Evolutionary conservation across 140 eudicot genomes (phyloP), one percentile per base, ranked within the genome.

Genomic region (Oenanthe javanica): DNA sequence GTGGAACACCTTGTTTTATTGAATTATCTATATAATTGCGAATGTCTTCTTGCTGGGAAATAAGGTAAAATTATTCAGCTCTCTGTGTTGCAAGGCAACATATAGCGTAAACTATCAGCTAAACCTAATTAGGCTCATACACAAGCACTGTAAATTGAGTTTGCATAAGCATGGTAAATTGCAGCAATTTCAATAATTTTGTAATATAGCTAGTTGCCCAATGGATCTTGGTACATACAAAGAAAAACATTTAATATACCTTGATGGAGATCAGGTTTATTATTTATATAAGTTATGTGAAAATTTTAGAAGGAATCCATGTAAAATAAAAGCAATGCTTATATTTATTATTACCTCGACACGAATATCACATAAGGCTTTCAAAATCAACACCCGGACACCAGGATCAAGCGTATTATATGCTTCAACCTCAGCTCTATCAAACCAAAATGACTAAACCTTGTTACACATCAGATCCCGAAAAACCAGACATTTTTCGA

Each of bases 291-390:
- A 19, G 7, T 6, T 6, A 50, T 42, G 51, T 31, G 77, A 40
- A 6, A 21, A 0, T 15, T 7, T 18, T 5, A 50, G 14, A 64
- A 19, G 40, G 3, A 55, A 23, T 25, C 45, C 47, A 46, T 16
- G 69, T 46, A 13, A 42, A 71, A 27, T 51, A 14, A 19, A 31
- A 50, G 82, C 52, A 55, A 19, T 43, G 72, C 63, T 18, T 31
- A 40, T 2, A 66, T n/a, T 45, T 46, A 64, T 40, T 21, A 10
- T 51, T 92, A 95, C 99, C 99, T 95, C 97, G 63, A 95, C 99
- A 79, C 99, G 99, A 79, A 95, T 95, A 82, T 95, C 99, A 81
- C 99, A 95, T 43, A 95, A 79, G 18, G 99, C 97, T 85, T 95
- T 95, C 74, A 95, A 73, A 79, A 95, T 95, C 72, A 89, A 84